A percentile compares a stretch with the other conserved stretches of the same genome.
These are phyloP conservation scores for Cercis canadensis DNA, from an alignment of 306 rosid species.

Conservation along the genomic window DNA sequence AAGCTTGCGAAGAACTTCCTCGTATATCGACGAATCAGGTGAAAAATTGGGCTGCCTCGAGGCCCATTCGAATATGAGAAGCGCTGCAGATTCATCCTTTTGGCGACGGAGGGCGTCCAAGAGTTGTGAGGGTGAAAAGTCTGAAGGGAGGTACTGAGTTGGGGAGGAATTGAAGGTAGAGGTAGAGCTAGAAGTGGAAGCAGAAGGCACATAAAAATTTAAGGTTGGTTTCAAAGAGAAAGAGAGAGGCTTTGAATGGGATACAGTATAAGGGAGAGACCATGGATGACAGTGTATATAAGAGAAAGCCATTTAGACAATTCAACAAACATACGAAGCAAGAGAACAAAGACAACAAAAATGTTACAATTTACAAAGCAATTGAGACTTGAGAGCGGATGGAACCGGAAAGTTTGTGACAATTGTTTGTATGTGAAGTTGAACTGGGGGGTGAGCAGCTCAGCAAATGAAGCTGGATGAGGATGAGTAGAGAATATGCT, in stretches of 20 bases:
- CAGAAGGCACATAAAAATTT: slow-evolving; percentile 32
- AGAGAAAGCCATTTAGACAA: slow-evolving; percentile 62
- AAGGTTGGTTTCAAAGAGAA: slow-evolving; percentile 34
- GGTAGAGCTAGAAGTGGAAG: slow-evolving; percentile 35
- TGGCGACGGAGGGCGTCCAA: slow-evolving; percentile 72
- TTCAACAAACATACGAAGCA: slow-evolving; percentile 46
- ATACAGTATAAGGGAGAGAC: slow-evolving; percentile 43
- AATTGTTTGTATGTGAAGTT: background rate
- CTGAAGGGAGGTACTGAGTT: slow-evolving; percentile 55
- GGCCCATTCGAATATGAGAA: slow-evolving; percentile 74
- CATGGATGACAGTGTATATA: slow-evolving; percentile 45
- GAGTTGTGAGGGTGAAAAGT: slow-evolving; percentile 70
- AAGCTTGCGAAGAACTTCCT: slow-evolving; percentile 65
- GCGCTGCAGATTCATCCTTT: slow-evolving; percentile 67
- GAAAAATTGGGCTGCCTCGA: slow-evolving; percentile 70
- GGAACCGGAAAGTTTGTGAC: background rate
- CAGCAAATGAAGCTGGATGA: background rate
- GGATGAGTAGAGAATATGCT: background rate
- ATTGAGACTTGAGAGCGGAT: background rate
- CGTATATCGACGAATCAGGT: slow-evolving; percentile 51
- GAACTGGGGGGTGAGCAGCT: background rate
- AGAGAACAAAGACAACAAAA: background rate
- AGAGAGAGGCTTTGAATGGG: slow-evolving; percentile 38
- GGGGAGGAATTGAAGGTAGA: slow-evolving; percentile 29
- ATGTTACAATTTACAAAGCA: background rate